A percentile compares a stretch with the other conserved stretches of the same genome.
Conservation (phyloP, 2,329 filamentous ascomycete genomes). For the Neocatenulostroma microsporum region DNA sequence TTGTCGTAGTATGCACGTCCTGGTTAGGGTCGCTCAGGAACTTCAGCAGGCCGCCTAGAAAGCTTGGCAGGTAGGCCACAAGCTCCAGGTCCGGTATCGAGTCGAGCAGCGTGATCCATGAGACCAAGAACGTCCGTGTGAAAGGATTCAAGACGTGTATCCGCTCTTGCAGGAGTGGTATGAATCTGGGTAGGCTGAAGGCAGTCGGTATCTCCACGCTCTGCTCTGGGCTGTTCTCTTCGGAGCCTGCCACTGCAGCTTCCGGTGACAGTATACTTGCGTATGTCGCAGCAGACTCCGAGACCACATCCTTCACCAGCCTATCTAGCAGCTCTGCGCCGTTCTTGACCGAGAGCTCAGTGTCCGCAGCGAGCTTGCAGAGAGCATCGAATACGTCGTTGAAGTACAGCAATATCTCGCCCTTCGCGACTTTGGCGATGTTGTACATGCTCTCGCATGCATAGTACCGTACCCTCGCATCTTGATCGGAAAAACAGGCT, state of each 20-base stretch:
- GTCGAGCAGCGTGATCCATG: slow-evolving; percentile 90
- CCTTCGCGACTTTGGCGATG: slow-evolving; percentile 97
- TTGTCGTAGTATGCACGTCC: slow-evolving; percentile 92
- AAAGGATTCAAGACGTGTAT: slow-evolving; percentile 94
- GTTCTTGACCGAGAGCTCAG: slow-evolving; percentile 95
- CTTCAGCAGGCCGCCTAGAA: slow-evolving; percentile 78
- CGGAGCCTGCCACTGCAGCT: slow-evolving; percentile 40
- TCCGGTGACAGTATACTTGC: slow-evolving; percentile 67
- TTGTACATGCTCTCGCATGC: slow-evolving; percentile 99
- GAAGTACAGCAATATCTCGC: slow-evolving; percentile 93
- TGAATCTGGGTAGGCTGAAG: slow-evolving; percentile 84
- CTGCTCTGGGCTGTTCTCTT: slow-evolving; percentile 27
- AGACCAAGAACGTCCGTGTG: slow-evolving; percentile 87
- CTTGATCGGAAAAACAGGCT: slow-evolving; percentile 95
- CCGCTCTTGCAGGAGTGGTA: slow-evolving; percentile 85
- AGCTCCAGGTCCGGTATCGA: slow-evolving; percentile 95
- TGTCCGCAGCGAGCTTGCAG: slow-evolving; percentile 93
- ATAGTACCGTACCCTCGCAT: slow-evolving; percentile 95
- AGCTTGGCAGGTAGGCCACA: slow-evolving; percentile 85
- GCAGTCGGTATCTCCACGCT: slow-evolving; percentile 62
- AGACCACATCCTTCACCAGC: slow-evolving; percentile 90
- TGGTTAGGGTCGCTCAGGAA: slow-evolving; percentile 86
- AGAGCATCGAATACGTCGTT: slow-evolving; percentile 97
- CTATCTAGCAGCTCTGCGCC: slow-evolving; percentile 92
- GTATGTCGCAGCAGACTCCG: slow-evolving; percentile 90